Conservation (phyloP, 352 stramenopile genomes). For the Phytopythium sindhum region DNA sequence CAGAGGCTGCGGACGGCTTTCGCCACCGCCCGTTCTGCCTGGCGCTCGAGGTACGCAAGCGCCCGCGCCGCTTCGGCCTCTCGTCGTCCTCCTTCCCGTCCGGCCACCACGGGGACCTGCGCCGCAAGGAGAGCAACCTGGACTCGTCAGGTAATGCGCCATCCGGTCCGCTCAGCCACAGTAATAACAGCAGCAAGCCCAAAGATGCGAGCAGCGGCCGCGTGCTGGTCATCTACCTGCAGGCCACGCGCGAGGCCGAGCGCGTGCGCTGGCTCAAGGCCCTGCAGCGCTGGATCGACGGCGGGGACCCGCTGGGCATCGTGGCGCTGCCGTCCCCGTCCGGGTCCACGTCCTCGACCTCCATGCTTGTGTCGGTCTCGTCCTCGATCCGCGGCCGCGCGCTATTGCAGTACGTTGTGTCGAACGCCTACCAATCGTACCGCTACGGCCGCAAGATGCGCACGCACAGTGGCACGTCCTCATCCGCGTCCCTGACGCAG, state of each 20-base stretch:
- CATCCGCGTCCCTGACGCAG: neutral
- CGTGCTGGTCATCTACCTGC: slow-evolving; percentile 68
- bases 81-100: too few relatives aligned
- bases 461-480: neutral
- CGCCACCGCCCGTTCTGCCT: slow-evolving; percentile 67
- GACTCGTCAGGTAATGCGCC: slow-evolving; percentile 10
- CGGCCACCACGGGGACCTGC: slow-evolving; percentile 41
- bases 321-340: neutral
- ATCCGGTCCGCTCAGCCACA: neutral
- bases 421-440: slow-evolving; percentile 63
- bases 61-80: slow-evolving; percentile 26
- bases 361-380: neutral
- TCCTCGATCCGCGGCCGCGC: slow-evolving; percentile 41
- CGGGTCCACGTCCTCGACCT: neutral
- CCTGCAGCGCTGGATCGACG: slow-evolving; percentile 72
- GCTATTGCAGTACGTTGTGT: slow-evolving; percentile 74
- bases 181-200: neutral
- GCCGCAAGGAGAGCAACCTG: slow-evolving; percentile 61
- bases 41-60: slow-evolving; percentile 56
- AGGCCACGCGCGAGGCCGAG: slow-evolving; percentile 56
- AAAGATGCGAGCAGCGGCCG: slow-evolving; percentile 38
- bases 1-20: slow-evolving; percentile 55
- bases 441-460: slow-evolving; percentile 55
- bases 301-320: slow-evolving; percentile 26
- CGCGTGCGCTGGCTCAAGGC: slow-evolving; percentile 69